A percentile compares a stretch with the other conserved stretches of the same genome.
Conservation (phyloP, 2,329 filamentous ascomycete species). For the Beauveria medogensis region DNA sequence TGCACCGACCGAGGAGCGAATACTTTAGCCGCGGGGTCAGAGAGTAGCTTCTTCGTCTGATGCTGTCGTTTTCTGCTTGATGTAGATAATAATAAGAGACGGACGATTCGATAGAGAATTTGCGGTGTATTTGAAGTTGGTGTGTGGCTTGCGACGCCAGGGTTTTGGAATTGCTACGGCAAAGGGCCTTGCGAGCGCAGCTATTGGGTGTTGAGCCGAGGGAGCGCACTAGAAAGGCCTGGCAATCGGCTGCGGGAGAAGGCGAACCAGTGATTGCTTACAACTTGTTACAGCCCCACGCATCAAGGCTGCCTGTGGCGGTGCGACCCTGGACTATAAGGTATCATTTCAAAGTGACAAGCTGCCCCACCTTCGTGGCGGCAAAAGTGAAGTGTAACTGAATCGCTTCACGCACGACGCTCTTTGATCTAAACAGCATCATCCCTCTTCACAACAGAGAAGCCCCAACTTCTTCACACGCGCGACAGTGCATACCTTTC, state of each 20-base stretch:
- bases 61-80: background rate
- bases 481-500: background rate
- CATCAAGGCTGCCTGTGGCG: background rate
- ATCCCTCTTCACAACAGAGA: background rate
- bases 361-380: background rate
- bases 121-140: background rate
- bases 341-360: too few species aligned
- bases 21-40: background rate
- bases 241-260: background rate
- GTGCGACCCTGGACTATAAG: slow-evolving; percentile 1
- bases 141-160: background rate
- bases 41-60: background rate
- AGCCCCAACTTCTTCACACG: background rate
- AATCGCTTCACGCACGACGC: background rate
- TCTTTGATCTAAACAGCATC: background rate
- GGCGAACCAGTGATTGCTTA: background rate
- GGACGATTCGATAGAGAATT: background rate
- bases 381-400: slow-evolving; percentile 1
- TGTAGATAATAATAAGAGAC: background rate
- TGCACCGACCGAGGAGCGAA: background rate
- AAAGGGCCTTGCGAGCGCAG: background rate
- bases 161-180: background rate
- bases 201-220: slow-evolving; percentile 7
- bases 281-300: background rate
- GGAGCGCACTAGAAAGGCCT: slow-evolving; percentile 8